phyloP scores from a whole-genome alignment of 2,329 filamentous ascomycete species.

The Fonsecaea erecta region DNA sequence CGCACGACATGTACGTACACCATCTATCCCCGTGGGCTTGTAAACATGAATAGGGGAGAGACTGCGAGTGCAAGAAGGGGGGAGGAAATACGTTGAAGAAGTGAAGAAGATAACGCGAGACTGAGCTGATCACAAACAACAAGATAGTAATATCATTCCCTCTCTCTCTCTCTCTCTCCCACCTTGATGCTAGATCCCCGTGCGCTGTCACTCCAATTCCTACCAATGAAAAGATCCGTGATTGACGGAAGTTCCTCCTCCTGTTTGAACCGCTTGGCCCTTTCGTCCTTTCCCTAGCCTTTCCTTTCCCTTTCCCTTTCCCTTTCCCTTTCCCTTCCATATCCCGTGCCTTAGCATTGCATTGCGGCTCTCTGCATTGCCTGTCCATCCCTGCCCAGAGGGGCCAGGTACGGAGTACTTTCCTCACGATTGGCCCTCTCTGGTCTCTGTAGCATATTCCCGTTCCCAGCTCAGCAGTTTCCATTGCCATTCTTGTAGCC shows the following conservation, averaged over 20 bases:
- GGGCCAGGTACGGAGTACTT: background rate
- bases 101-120: too few species aligned
- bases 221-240: background rate
- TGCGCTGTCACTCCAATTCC: background rate
- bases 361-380: background rate
- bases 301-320: background rate
- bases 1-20: too few species aligned
- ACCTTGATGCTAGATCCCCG: too few species aligned
- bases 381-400: background rate
- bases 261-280: background rate
- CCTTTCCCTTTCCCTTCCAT: background rate
- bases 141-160: too few species aligned
- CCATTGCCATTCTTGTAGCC: background rate
- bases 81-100: too few species aligned
- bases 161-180: background rate
- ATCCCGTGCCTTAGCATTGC: too few species aligned
- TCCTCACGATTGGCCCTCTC: background rate
- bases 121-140: too few species aligned
- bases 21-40: too few species aligned
- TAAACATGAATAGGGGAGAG: too few species aligned
- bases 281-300: background rate
- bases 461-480: background rate
- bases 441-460: background rate
- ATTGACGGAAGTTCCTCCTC: constrained; percentile 4
- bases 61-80: too few species aligned